A percentile compares a stretch with the other conserved stretches of the same genome.
Conservation (phyloP, 192 early-diverging fungal species). For the Diversispora epigaea region DNA sequence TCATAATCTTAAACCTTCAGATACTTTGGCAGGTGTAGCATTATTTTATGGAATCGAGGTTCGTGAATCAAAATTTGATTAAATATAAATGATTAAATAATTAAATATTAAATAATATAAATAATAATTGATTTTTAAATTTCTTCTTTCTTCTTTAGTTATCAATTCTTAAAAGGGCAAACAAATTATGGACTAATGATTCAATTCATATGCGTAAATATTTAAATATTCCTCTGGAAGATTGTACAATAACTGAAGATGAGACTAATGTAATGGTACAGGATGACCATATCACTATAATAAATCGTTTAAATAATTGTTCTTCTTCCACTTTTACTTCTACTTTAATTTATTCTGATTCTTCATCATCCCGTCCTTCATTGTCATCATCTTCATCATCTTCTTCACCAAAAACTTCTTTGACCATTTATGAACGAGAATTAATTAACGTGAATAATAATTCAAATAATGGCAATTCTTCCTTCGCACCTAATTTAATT, state of each 20-base stretch:
- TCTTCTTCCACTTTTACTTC: too few species aligned
- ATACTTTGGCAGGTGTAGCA: conserved; percentile 51
- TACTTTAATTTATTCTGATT: too few species aligned
- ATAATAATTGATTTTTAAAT: background rate
- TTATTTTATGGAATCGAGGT: conserved; percentile 55
- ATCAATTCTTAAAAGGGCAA: conserved; percentile 43
- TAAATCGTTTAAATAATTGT: too few species aligned
- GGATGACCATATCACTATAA: background rate
- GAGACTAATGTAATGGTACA: conserved; percentile 8
- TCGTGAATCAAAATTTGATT: conserved; percentile 16
- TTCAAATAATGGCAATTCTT: too few species aligned
- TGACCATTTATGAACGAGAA: too few species aligned
- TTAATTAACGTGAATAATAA: too few species aligned
- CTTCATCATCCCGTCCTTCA: too few species aligned
- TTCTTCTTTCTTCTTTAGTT: conserved; percentile 32
- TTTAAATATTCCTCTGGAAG: conserved; percentile 51
- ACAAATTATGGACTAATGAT: conserved; percentile 55
- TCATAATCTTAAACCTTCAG: conserved; percentile 40
- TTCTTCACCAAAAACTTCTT: too few species aligned
- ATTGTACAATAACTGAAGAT: conserved; percentile 34
- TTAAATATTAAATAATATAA: background rate
- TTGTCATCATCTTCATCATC: too few species aligned
- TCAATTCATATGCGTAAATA: conserved; percentile 52
- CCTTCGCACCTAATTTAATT: too few species aligned
- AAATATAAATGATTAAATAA: background rate